phyloP scores from a whole-genome alignment of 495 filamentous ascomycete genomes.

The Coniosporium apollinis region DNA sequence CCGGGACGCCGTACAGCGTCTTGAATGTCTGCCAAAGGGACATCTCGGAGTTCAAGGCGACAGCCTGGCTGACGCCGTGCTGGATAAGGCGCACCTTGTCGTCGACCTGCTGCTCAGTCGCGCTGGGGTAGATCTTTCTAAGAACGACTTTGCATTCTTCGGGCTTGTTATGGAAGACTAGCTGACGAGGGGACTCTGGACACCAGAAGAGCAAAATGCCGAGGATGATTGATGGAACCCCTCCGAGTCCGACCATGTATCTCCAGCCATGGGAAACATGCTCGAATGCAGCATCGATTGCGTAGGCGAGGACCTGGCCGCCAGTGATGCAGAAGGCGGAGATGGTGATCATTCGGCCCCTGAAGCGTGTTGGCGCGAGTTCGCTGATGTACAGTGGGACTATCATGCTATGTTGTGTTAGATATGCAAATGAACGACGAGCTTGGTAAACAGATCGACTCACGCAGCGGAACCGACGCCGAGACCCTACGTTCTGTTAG shows the following conservation, averaged over 20 bases:
- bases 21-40: slow-evolving; percentile 21
- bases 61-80: slow-evolving; percentile 20
- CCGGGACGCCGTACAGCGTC: slow-evolving; percentile 24
- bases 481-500: no score
- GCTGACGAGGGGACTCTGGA: slow-evolving; percentile 37
- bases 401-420: slow-evolving; percentile 2
- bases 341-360: slow-evolving; percentile 36
- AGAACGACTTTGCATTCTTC: slow-evolving; percentile 28
- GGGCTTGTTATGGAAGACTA: slow-evolving; percentile 27
- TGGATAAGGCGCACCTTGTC: slow-evolving; percentile 12
- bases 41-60: slow-evolving; percentile 17
- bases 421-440: no score
- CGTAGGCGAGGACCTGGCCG: slow-evolving; percentile 34
- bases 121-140: slow-evolving; percentile 24
- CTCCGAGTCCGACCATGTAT: slow-evolving; percentile 33
- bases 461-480: slow-evolving; percentile 37
- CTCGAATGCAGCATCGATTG: slow-evolving; percentile 34
- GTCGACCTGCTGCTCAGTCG: slow-evolving; percentile 23
- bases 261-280: slow-evolving; percentile 33
- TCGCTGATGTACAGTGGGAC: slow-evolving; percentile 47
- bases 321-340: slow-evolving; percentile 39
- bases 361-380: slow-evolving; percentile 32
- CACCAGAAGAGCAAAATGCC: slow-evolving; percentile 26
- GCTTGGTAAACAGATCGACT: no score
- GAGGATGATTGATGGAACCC: slow-evolving; percentile 30